Base-by-base conservation (phyloP, 2,329 filamentous ascomycete species). In the Rhexocercosporidium sp. region DNA sequence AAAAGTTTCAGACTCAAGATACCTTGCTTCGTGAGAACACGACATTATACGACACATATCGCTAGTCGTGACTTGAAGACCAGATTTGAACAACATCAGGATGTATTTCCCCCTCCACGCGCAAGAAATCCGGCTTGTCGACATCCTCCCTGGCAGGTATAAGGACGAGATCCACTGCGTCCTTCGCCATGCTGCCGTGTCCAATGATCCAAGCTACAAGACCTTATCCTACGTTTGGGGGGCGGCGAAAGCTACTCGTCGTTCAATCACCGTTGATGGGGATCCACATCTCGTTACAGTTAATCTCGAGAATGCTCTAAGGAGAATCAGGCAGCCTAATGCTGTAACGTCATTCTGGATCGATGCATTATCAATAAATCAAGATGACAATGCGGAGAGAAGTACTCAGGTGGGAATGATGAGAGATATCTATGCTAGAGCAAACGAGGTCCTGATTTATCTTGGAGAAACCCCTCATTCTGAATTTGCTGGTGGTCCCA, bases 161-260 rank as follows among this genome's bases (percentile, higher is more conserved):
- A 22, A 31, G 1, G 51, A 64, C 18, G 27, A 22, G 5, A 22
- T 64, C 16, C 29, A 41, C 3, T 64, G 62, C 29, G 31, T 31
- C 14, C 53, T 64, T 2, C 34, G 47, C 16, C 51, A 64, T 12
- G 53, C n/a, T 3, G 49, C 39, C 1, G 34, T 64, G 2, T 5
- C 20, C 6, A 29, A 27, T 29, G 18, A 31, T 5, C 51, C 51
- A 6, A 6, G 25, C 11, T 69, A 69, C 25, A 65, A 64, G n/a
- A 65, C 65, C 4, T 37, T 67, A n/a, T 69, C 65, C 9, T 69
- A 67, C 41, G 59, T 60, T 16, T 69, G 67, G 67, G 46, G 59
- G 1, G 31, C 60, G 37, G 41, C 39, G 3, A 49, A 41, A 25
- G 65, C 49, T 2, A 53, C 20, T 18, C 16, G 31, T 6, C 57